phyloP scores from a whole-genome alignment of 192 early-diverging fungal genomes.

The Podila epigama region DNA sequence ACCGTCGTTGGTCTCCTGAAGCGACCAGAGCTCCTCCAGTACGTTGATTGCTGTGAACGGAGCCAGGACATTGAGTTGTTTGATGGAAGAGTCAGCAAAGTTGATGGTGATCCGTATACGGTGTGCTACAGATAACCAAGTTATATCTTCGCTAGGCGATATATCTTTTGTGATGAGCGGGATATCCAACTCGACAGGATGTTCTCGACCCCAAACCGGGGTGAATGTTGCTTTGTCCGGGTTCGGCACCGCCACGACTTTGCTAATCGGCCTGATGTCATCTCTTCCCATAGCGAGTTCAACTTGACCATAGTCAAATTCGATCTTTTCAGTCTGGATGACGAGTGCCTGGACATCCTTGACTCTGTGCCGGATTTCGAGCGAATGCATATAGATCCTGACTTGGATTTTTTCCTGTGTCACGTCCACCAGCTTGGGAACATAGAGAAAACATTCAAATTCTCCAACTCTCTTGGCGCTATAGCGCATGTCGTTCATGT shows the following conservation, averaged over 20 bases:
- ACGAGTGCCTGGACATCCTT: background rate
- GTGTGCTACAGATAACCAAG: conserved; percentile 22
- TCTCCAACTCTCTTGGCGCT: background rate
- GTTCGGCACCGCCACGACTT: conserved; percentile 10
- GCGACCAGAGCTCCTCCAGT: conserved; percentile 22
- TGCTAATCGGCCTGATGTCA: conserved; percentile 13
- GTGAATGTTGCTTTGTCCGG: conserved; percentile 29
- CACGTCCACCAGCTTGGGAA: background rate
- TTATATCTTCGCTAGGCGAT: conserved; percentile 6
- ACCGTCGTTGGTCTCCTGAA: conserved; percentile 11
- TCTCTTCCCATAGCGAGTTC: no score
- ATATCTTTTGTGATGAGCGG: conserved; percentile 6
- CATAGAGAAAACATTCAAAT: background rate
- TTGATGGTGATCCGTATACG: background rate
- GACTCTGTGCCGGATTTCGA: background rate
- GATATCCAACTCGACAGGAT: conserved; percentile 27
- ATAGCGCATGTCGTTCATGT: background rate
- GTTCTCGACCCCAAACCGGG: conserved; percentile 25
- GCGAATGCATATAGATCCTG: background rate
- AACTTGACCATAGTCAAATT: background rate
- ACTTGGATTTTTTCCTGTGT: background rate
- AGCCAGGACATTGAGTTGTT: conserved; percentile 17
- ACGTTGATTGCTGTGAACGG: conserved; percentile 22
- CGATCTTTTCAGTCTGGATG: conserved; percentile 6
- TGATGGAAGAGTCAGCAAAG: conserved; percentile 4